Conservation (phyloP, 2,329 filamentous ascomycete genomes). For the Fusarium pseudograminearum region DNA sequence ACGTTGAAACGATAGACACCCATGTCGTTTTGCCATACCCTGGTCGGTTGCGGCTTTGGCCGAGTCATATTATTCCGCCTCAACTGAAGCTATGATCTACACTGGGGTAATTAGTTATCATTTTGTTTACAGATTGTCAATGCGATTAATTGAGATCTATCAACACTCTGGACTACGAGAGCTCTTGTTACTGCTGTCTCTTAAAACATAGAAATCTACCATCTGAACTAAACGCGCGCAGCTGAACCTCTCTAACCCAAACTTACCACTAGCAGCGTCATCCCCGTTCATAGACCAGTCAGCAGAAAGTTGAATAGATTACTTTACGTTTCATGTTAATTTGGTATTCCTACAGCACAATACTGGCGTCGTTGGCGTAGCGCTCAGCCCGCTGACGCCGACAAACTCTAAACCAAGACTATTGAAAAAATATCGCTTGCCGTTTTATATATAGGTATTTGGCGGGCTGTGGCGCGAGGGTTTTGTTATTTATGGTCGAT, state of each 20-base stretch:
- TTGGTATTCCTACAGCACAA: background rate
- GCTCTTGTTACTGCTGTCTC: background rate
- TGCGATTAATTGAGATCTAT: background rate
- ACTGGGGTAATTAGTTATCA: background rate
- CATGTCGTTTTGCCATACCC: background rate
- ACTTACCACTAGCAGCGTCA: background rate
- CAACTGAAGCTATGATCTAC: background rate
- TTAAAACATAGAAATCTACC: background rate
- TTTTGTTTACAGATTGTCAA: background rate
- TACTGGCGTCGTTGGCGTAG: background rate
- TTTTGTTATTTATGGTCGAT: background rate
- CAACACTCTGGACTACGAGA: rapidly evolving
- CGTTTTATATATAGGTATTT: background rate
- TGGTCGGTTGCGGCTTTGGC: background rate
- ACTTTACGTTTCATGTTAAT: background rate
- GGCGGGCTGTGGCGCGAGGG: too few species aligned
- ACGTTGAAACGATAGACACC: background rate
- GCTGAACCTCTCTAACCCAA: background rate
- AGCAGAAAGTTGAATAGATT: background rate
- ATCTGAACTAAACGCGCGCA: background rate
- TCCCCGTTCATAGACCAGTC: background rate
- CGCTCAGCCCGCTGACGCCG: background rate
- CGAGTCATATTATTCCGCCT: background rate
- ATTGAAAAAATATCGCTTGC: too few species aligned
- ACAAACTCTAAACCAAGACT: too few species aligned